phyloP scores from a whole-genome alignment of 441 rosid species.

The Biscutella laevigata region DNA sequence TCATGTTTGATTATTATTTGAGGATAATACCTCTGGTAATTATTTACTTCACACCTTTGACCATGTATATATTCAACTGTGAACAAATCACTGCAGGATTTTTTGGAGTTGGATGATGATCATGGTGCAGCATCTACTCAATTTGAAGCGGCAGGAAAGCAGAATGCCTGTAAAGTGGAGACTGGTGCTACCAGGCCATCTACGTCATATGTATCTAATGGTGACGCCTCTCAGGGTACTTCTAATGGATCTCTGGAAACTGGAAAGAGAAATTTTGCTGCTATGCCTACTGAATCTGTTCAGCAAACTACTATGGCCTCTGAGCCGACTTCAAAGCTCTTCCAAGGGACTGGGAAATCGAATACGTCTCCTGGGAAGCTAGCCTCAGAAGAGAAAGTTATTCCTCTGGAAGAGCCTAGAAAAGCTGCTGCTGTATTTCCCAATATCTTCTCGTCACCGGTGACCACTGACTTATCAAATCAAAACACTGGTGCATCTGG shows the following conservation, averaged over 20 bases:
- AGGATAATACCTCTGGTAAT: neutral
- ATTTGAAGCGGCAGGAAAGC: slow-evolving; percentile 30
- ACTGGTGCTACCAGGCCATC: slow-evolving; percentile 23
- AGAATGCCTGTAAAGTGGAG: slow-evolving; percentile 20
- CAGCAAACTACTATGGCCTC: slow-evolving; percentile 27
- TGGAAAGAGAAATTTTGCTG: slow-evolving; percentile 33
- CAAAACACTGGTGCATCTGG: slow-evolving; percentile 18
- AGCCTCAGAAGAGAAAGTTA: slow-evolving; percentile 2
- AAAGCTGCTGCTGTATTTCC: slow-evolving; percentile 18
- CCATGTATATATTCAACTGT: neutral
- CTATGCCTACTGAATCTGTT: slow-evolving; percentile 25
- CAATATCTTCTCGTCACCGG: slow-evolving; percentile 8
- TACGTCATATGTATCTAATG: slow-evolving; percentile 25
- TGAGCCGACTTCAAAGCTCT: slow-evolving; percentile 25
- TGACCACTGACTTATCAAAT: slow-evolving; percentile 1
- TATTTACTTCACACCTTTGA: slow-evolving; percentile 1
- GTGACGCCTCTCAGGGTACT: slow-evolving; percentile 25
- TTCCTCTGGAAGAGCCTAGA: slow-evolving; percentile 18
- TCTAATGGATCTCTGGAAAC: slow-evolving; percentile 29
- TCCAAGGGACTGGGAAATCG: slow-evolving; percentile 17
- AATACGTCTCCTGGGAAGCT: slow-evolving; percentile 5
- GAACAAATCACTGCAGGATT: slow-evolving; percentile 40
- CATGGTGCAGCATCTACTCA: slow-evolving; percentile 27
- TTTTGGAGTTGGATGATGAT: slow-evolving; percentile 67
- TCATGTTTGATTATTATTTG: neutral